Base-by-base conservation (phyloP, 2,329 filamentous ascomycete species). In the Didymellaceae sp. region DNA sequence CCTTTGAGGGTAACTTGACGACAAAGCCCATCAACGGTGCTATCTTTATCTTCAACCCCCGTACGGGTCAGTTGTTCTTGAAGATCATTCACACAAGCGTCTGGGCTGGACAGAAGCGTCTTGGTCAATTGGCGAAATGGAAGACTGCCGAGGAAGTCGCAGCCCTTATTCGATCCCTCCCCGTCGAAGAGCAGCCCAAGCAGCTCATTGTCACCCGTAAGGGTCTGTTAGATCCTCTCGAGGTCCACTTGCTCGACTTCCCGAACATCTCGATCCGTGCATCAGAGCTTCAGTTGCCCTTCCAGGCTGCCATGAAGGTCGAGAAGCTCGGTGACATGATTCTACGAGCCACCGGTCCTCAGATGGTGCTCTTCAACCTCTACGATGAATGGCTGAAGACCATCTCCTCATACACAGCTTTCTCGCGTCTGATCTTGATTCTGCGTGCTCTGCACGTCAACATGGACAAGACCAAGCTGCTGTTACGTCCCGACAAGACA, bases 241-340 rank as follows among this genome's bases (percentile, higher is more conserved):
- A 99, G 74, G 94, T 99, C 13, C 95, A 99, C 71, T 75, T 99
- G 68, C 87, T 99, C 32, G 95, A 99, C 73, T 99, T 99, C 81
- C 94, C 94, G 45, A 99, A 99, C 73, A 99, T 99, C 61, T 97
- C 94, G 2, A 99, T 99, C 64, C 89, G 94, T 62, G 94, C 94
- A 9, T 99, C 94, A 0, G 94, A 99, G 75, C 78, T 99, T 62
- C 94, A 99, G 74, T 80, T 99, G 58, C 94, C 94, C 1, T 99
- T 99, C 89, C 95, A 99, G 76, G 94, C 94, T 46, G 95, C 95
- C 0, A 99, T 99, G 93, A 99, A 99, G 82, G 92, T 99, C 2
- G 94, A 99, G 77, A 99, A 99, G 76, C 84, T 99, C 35, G 95
- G 93, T 61, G 95, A 99, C 77, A 97, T 99, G 93, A 99, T 99